Conservation (phyloP, 306 rosid species). For the Hippophae tibetana region DNA sequence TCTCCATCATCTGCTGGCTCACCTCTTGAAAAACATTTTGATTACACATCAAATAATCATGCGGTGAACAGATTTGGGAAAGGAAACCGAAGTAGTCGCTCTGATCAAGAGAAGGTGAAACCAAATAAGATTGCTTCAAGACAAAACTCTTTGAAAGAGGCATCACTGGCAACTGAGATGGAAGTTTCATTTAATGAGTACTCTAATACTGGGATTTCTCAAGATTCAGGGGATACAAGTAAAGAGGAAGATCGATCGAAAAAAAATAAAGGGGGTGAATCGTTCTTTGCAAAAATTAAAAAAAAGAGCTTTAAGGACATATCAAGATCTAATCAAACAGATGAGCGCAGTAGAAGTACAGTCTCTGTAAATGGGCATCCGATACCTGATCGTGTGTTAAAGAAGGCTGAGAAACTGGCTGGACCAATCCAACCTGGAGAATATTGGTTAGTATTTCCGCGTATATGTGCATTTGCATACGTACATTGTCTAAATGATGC, state of each 20-base stretch:
- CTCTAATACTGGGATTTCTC: conserved; percentile 55
- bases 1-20: conserved; percentile 67
- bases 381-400: conserved; percentile 50
- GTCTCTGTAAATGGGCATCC: conserved; percentile 69
- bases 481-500: conserved; percentile 12
- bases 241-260: conserved; percentile 52
- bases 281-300: conserved; percentile 61
- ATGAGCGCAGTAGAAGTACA: conserved; percentile 35
- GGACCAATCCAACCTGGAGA: conserved; percentile 87
- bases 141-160: conserved; percentile 73
- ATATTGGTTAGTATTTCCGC: conserved; percentile 55
- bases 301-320: conserved; percentile 70
- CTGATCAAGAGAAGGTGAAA: conserved; percentile 72
- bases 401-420: conserved; percentile 88
- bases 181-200: conserved; percentile 70
- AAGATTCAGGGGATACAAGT: conserved; percentile 61
- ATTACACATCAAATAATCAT: conserved; percentile 41
- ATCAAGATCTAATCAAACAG: conserved; percentile 44
- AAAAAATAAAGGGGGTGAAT: conserved; percentile 61
- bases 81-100: conserved; percentile 67
- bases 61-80: conserved; percentile 50
- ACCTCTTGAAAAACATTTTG: conserved; percentile 68
- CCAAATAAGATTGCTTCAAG: conserved; percentile 46
- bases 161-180: conserved; percentile 76
- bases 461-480: neutral